These are phyloP conservation scores for Zizania latifolia DNA, from an alignment of 176 grass and related monocot species.

Conservation along the genomic window DNA sequence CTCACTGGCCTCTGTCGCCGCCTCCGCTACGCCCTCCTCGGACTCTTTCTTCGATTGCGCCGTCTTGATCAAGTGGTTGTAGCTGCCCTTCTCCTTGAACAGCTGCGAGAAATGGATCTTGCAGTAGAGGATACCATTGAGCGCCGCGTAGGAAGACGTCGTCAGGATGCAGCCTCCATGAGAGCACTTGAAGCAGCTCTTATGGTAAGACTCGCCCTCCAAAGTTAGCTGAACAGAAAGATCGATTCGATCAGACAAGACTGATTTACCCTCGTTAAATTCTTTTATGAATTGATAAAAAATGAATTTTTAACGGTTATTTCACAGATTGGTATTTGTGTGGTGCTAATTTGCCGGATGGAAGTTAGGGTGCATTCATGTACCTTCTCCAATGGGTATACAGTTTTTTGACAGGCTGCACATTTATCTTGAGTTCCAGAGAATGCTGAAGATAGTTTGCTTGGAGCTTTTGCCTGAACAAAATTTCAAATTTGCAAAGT, in stretches of 20 bases:
- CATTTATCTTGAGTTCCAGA: slow-evolving; percentile 92
- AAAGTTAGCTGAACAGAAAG: slow-evolving; percentile 45
- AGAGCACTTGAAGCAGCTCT: slow-evolving; percentile 88
- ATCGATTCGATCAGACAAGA: background rate
- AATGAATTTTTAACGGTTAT: background rate
- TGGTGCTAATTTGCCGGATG: no score
- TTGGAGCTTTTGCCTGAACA: slow-evolving; percentile 65
- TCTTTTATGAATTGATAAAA: background rate
- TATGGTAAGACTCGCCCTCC: slow-evolving; percentile 89
- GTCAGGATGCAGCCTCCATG: slow-evolving; percentile 83
- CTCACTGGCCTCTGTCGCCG: background rate
- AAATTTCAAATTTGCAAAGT: background rate
- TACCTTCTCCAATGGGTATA: slow-evolving; percentile 94
- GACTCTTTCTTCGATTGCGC: slow-evolving; percentile 53
- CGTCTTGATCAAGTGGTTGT: slow-evolving; percentile 76
- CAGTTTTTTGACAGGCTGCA: slow-evolving; percentile 86
- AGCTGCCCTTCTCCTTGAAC: slow-evolving; percentile 97
- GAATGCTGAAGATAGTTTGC: slow-evolving; percentile 77
- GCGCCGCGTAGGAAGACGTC: slow-evolving; percentile 68
- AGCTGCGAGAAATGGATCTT: slow-evolving; percentile 91
- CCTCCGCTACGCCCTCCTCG: slow-evolving; percentile 12
- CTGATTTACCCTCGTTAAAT: background rate
- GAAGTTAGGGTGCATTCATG: background rate
- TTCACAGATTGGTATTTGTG: no score
- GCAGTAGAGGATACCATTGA: slow-evolving; percentile 87